Base-by-base conservation (phyloP, 2,329 filamentous ascomycete species). In the Microdochium bolleyi region DNA sequence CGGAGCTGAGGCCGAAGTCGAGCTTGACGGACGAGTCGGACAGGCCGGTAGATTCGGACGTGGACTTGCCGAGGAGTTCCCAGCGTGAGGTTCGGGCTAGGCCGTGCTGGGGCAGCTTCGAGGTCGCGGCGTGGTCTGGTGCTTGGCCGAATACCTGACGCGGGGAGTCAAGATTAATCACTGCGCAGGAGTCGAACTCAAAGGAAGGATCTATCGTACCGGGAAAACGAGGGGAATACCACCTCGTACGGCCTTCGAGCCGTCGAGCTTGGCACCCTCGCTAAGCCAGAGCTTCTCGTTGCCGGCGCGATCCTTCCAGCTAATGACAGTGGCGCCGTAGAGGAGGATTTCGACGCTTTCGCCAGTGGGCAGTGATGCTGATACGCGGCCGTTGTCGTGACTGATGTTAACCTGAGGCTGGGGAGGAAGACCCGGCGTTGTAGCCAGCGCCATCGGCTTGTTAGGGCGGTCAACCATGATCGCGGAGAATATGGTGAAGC, bases 221-320 rank as follows among this genome's bases (percentile, higher is more conserved):
- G 92, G 92, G 67, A 96, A 97, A 34, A 96, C 91, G 51, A 97
- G 73, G 3, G 92, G 92, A 61, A 97, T 89, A 14, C 92, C 92
- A 53, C 94, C 94, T 57, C 94, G 81, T 51, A 97, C 92, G 24
- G 92, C 80, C 76, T 95, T 96, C 60, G 79, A 85, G 51, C 94
- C 92, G 66, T 97, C 92, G 53, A 96, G 76, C 63, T 82, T 83
- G 48, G 92, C 88, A 54, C 79, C 83, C 56, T 91, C 83, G 71
- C 88, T 94, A 60, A 96, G 65, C 80, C 90, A 96, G 52, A 96
- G 78, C 72, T 91, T 91, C 75, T 96, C 92, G 53, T 82, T 73
- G 49, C 88, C 88, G 54, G 80, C 76, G 54, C 84, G 80, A 65
- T 88, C 86, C 77, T 94, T 95, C 94, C 94, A 99, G 70, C 88